phyloP scores from a whole-genome alignment of 257 asterid species.

The Forsythia suspensa region DNA sequence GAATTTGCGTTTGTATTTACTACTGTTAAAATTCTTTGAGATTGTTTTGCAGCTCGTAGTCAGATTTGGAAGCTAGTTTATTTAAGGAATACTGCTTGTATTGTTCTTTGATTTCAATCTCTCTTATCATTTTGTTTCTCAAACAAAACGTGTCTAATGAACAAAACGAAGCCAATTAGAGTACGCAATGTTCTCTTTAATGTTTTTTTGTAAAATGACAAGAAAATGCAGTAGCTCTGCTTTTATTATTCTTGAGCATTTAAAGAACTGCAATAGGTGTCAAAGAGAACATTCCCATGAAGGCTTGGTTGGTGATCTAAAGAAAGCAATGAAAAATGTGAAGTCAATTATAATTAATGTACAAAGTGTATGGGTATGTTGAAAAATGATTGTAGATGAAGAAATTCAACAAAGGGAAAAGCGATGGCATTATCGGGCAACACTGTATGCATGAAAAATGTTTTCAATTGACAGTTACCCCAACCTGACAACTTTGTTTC shows the following conservation, averaged over 20 bases:
- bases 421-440: no score
- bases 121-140: no score
- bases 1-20: constrained; percentile 1
- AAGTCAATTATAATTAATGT: constrained; percentile 98
- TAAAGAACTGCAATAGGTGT: constrained; percentile 14
- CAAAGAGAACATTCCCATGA: constrained; percentile 19
- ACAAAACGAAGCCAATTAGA: neutral
- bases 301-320: constrained; percentile 98
- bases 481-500: no score
- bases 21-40: constrained; percentile 10
- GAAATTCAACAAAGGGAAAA: no score
- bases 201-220: constrained; percentile 1
- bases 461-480: no score
- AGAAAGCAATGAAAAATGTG: constrained; percentile 99
- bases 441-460: no score
- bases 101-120: constrained; percentile 15
- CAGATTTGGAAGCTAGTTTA: constrained; percentile 90
- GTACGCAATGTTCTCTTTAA: neutral
- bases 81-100: constrained; percentile 60
- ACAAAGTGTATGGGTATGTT: neutral
- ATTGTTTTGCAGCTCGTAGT: constrained; percentile 69
- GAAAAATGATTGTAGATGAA: no score
- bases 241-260: constrained; percentile 14
- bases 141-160: no score
- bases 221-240: constrained; percentile 45